Evolutionary conservation across 2,329 filamentous ascomycete genomes (phyloP).

Genomic region (Xylariales sp.): DNA sequence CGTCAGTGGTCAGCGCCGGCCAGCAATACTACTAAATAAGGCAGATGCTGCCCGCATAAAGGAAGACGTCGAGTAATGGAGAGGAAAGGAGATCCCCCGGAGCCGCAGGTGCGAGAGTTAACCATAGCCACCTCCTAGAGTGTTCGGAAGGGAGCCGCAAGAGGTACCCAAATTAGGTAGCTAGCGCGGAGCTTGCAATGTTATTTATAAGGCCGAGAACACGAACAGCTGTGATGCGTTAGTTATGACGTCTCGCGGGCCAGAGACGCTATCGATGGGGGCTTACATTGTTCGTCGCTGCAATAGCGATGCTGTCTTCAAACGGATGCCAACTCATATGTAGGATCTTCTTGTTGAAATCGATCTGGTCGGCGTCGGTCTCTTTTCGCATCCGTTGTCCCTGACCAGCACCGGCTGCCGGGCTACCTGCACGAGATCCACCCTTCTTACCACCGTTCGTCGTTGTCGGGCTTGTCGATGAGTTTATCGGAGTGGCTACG

Average conservation of each 20-base stretch:
- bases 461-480: conserved; percentile 66
- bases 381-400: conserved; percentile 97
- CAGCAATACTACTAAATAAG: not conserved
- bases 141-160: too few species aligned
- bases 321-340: conserved; percentile 99
- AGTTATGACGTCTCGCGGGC: conserved; percentile 13
- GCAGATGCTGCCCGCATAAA: too few species aligned
- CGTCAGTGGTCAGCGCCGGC: too few species aligned
- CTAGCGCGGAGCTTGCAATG: too few species aligned
- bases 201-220: conserved; percentile 68
- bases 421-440: conserved; percentile 81
- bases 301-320: conserved; percentile 98
- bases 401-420: conserved; percentile 69
- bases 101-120: too few species aligned
- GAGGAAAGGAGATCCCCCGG: not conserved
- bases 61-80: not conserved
- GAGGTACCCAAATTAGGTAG: too few species aligned
- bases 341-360: conserved; percentile 99
- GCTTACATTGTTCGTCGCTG: conserved; percentile 98
- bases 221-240: conserved; percentile 60
- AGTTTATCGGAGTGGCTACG: conserved; percentile 93
- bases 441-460: conserved; percentile 79
- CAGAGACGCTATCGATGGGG: not conserved
- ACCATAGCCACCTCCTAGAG: too few species aligned
- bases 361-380: conserved; percentile 97